Percentiles rank a stretch among this genome's conserved stretches.
phyloP scores from a whole-genome alignment of 768 basidiomycete species.

The Paxillus rubicundulus region DNA sequence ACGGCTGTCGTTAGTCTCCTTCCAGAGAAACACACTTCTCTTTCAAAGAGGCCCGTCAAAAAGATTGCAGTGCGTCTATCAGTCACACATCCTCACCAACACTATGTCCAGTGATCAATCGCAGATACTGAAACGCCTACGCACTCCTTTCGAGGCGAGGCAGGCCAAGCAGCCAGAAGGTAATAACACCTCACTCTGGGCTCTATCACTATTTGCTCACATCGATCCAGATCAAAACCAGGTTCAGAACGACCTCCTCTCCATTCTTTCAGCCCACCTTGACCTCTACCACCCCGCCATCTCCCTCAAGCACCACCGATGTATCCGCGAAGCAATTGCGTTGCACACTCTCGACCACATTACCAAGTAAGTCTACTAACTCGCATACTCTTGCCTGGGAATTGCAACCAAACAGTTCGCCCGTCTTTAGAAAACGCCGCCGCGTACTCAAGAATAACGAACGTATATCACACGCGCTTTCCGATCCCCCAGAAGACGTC shows the following conservation, averaged over 20 bases:
- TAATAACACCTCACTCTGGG: constrained; percentile 18
- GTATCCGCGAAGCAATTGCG: constrained; percentile 64
- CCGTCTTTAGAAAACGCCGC: constrained; percentile 73
- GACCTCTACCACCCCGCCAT: constrained; percentile 76
- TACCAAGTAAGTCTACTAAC: constrained; percentile 56
- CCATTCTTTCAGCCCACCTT: constrained; percentile 59
- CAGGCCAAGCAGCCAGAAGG: constrained; percentile 56
- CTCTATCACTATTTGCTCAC: constrained; percentile 5
- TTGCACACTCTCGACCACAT: constrained; percentile 89
- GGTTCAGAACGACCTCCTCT: constrained; percentile 68
- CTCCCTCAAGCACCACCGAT: constrained; percentile 60
- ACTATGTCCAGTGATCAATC: not conserved
- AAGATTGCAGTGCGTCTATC: constrained; percentile 20
- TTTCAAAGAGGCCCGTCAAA: constrained; percentile 25
- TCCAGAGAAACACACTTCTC: constrained; percentile 40
- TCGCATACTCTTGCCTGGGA: too few relatives aligned
- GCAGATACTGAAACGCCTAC: constrained; percentile 59
- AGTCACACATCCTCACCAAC: not conserved
- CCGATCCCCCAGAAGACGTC: constrained; percentile 64
- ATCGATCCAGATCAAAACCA: constrained; percentile 42
- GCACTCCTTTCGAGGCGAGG: constrained; percentile 49
- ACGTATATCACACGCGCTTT: constrained; percentile 68
- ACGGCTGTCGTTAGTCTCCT: constrained; percentile 44
- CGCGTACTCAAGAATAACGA: constrained; percentile 93
- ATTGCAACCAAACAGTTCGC: not conserved